Percentiles rank a stretch among this genome's conserved stretches.
Conservation (phyloP, 257 asterid genomes). For the Galeopsis tetrahit region DNA sequence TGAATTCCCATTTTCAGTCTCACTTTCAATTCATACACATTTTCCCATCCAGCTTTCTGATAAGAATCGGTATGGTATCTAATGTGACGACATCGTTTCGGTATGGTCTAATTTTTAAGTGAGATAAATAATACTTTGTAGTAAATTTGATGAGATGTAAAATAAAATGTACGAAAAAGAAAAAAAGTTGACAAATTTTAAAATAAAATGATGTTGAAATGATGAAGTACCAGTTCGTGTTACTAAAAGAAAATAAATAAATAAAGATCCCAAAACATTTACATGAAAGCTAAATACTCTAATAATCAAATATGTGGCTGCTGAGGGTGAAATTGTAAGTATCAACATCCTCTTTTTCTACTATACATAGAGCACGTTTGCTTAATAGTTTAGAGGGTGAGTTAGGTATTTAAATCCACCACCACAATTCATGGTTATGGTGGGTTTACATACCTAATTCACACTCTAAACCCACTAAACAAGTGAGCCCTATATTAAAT, state of each 20-base stretch:
- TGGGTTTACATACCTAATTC: too few species aligned
- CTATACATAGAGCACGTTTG: neutral
- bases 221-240: neutral
- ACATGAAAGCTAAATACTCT: constrained; percentile 33
- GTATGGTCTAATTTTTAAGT: too few species aligned
- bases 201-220: too few species aligned
- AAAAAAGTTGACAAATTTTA: neutral
- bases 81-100: neutral
- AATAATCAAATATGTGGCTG: neutral
- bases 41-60: neutral
- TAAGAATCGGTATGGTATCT: constrained; percentile 5
- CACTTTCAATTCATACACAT: neutral
- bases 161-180: too few species aligned
- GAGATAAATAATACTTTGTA: too few species aligned
- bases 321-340: neutral
- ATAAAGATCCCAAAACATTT: neutral
- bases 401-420: too few species aligned
- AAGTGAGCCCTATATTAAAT: neutral
- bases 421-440: too few species aligned
- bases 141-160: too few species aligned
- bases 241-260: neutral
- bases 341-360: neutral
- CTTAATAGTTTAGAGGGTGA: too few species aligned
- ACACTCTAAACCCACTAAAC: too few species aligned
- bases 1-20: constrained; percentile 31